Evolutionary conservation across 148 eudicot genomes (phyloP).

Genomic region (Hydrangea macrophylla): DNA sequence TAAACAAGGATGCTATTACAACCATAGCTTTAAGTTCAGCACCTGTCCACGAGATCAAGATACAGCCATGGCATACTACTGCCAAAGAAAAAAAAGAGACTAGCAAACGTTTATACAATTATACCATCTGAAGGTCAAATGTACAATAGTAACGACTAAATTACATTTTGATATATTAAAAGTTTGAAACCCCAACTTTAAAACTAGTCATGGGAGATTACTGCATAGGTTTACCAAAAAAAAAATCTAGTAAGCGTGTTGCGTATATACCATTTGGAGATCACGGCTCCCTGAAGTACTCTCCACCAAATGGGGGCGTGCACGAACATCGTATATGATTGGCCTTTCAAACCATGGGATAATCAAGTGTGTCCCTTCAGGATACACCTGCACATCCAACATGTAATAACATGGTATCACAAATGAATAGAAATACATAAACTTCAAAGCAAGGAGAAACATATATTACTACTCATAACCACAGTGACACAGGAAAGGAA

Average conservation of each 20-base stretch:
- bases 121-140: too few species aligned
- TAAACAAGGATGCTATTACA: too few species aligned
- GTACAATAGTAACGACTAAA: too few species aligned
- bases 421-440: background rate
- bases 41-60: too few species aligned
- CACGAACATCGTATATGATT: constrained; percentile 75
- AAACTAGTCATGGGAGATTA: background rate
- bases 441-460: background rate
- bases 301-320: constrained; percentile 74
- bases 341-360: constrained; percentile 90
- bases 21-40: too few species aligned
- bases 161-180: too few species aligned
- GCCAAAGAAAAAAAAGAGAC: too few species aligned
- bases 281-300: constrained; percentile 88
- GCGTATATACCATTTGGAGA: constrained; percentile 79
- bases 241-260: too few species aligned
- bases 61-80: too few species aligned
- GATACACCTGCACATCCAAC: constrained; percentile 54
- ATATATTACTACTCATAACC: background rate
- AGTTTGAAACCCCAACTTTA: background rate
- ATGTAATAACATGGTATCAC: background rate
- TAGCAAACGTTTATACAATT: too few species aligned
- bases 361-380: constrained; percentile 85
- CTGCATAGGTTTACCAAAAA: background rate
- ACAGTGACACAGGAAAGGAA: background rate